phyloP scores from a whole-genome alignment of 768 basidiomycete genomes.

The Flagelloscypha sp. region DNA sequence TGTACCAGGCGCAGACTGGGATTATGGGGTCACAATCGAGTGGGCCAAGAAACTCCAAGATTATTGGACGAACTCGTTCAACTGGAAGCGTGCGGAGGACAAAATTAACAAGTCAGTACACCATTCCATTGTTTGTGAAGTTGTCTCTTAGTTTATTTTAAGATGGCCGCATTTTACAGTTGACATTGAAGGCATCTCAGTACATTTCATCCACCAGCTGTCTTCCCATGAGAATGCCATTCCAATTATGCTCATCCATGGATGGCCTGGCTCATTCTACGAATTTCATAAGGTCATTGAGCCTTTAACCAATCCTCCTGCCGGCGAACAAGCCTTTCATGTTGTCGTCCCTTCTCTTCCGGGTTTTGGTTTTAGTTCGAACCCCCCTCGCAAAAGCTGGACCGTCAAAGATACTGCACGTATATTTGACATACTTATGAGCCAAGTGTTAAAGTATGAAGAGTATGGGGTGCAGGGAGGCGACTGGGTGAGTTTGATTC shows the following conservation, averaged over 20 bases:
- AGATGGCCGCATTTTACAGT: slow-evolving; percentile 13
- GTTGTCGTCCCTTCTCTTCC: slow-evolving; percentile 15
- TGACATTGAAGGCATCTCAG: slow-evolving; percentile 9
- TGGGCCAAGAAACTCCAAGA: slow-evolving; percentile 33
- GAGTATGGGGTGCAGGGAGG: slow-evolving; percentile 15
- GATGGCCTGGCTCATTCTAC: slow-evolving; percentile 19
- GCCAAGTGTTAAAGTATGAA: slow-evolving; percentile 16
- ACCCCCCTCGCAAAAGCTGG: slow-evolving; percentile 13
- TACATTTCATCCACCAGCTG: slow-evolving; percentile 10
- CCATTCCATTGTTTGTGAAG: no score
- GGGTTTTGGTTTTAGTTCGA: slow-evolving; percentile 14
- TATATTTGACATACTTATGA: slow-evolving; percentile 19
- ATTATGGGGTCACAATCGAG: slow-evolving; percentile 36
- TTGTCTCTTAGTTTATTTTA: no score
- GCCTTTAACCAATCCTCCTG: slow-evolving; percentile 8
- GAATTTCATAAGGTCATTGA: no score
- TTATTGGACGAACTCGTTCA: slow-evolving; percentile 37
- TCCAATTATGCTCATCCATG: slow-evolving; percentile 7
- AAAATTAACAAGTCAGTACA: slow-evolving; percentile 42
- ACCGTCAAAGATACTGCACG: slow-evolving; percentile 17
- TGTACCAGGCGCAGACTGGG: slow-evolving; percentile 37
- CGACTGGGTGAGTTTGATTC: slow-evolving; percentile 14
- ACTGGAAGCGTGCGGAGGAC: slow-evolving; percentile 42
- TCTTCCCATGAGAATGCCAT: slow-evolving; percentile 6
- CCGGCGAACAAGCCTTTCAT: slow-evolving; percentile 3